A percentile compares a stretch with the other conserved stretches of the same genome.
Conservation (phyloP, 192 early-diverging fungal species). For the Backusella parvicylindrica region DNA sequence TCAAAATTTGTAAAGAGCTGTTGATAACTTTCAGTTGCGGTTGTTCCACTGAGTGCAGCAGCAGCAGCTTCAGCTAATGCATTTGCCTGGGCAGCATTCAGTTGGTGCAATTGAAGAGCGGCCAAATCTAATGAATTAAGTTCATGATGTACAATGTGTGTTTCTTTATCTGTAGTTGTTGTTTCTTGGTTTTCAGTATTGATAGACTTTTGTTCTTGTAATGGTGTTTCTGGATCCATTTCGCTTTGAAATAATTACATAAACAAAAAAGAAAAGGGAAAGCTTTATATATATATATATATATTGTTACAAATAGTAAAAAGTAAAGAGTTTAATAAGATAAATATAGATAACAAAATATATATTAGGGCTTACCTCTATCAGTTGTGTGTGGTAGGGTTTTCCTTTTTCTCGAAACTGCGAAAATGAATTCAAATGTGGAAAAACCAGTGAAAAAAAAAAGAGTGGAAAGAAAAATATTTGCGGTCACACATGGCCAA, state of each 20-base stretch:
- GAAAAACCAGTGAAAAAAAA: background rate
- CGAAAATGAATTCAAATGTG: background rate
- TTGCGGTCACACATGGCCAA: background rate
- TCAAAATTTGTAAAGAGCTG: constrained; percentile 18
- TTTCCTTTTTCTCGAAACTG: background rate
- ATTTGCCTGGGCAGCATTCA: constrained; percentile 19
- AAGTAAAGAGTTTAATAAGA: background rate
- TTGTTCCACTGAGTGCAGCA: background rate
- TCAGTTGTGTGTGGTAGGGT: background rate
- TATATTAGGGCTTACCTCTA: background rate
- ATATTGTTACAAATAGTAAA: background rate
- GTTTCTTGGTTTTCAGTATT: background rate
- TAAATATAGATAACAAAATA: background rate
- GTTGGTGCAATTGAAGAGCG: background rate
- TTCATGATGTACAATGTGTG: background rate
- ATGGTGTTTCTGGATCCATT: background rate
- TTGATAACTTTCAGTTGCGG: background rate
- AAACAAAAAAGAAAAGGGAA: background rate
- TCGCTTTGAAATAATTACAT: background rate
- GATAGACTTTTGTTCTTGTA: background rate
- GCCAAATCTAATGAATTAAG: background rate
- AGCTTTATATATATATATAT: background rate
- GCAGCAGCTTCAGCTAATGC: constrained; percentile 20
- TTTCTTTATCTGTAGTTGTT: background rate
- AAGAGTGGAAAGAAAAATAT: background rate